A percentile compares a stretch with the other conserved stretches of the same genome.
phyloP scores from a whole-genome alignment of 768 basidiomycete genomes.

The Kwoniella botswanensis region DNA sequence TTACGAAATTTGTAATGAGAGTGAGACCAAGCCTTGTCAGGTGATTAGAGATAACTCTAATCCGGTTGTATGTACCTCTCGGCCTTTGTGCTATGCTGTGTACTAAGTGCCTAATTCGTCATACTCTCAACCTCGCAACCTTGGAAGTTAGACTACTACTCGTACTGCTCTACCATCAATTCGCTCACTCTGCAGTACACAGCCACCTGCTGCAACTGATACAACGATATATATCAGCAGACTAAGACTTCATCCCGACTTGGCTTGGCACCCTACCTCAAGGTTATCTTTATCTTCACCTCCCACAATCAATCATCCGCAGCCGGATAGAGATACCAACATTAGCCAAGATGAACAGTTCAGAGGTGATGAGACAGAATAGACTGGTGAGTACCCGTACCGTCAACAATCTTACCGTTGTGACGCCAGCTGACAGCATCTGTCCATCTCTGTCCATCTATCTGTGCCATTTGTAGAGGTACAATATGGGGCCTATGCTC shows the following conservation, averaged over 20 bases:
- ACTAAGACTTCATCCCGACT: neutral
- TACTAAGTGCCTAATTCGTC: constrained; percentile 10
- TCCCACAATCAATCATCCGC: neutral
- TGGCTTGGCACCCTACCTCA: neutral
- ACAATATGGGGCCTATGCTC: constrained; percentile 18
- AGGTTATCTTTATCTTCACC: neutral
- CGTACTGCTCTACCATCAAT: neutral
- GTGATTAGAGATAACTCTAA: constrained; percentile 9
- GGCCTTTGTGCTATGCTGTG: neutral
- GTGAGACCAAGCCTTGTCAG: neutral
- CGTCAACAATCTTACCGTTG: too few species aligned
- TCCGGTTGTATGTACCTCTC: constrained; percentile 5
- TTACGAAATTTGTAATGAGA: constrained; percentile 9
- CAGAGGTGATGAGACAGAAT: constrained; percentile 5
- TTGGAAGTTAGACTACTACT: neutral
- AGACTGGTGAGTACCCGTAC: neutral
- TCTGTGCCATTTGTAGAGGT: neutral
- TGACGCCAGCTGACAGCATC: too few species aligned
- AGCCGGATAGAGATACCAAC: neutral
- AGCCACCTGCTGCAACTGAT: neutral
- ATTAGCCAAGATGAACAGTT: neutral
- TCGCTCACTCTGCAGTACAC: neutral
- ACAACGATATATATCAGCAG: neutral
- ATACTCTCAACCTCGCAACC: neutral
- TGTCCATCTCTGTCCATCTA: neutral